These are phyloP conservation scores for Komagataella kurtzmanii DNA, from an alignment of 805 yeast genomes.

Conservation along the genomic window DNA sequence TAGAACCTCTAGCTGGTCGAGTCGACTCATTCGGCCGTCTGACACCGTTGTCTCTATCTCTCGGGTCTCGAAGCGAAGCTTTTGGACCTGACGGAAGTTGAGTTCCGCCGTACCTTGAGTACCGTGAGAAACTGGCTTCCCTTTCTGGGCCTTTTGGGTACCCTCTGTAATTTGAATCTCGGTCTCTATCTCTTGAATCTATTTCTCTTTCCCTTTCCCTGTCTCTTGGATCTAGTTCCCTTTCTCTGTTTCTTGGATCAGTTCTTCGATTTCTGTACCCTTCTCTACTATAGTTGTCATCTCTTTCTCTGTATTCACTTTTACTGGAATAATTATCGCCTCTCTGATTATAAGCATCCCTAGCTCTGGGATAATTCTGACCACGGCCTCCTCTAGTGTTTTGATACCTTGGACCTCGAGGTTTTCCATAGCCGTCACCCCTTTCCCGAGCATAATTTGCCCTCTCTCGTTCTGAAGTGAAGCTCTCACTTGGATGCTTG, in stretches of 20 bases:
- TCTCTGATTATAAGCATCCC: not conserved
- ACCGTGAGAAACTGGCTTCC: not conserved
- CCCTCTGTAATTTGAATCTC: not conserved
- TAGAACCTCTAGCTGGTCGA: not conserved
- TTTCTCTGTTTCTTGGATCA: not conserved
- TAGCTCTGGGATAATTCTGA: not conserved
- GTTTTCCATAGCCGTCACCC: not conserved
- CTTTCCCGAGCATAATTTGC: not conserved
- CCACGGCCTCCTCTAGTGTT: not conserved
- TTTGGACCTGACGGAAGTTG: not conserved
- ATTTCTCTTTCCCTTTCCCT: not conserved
- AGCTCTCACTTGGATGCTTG: not conserved
- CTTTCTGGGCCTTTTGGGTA: conserved; percentile 1
- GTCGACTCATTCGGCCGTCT: not conserved
- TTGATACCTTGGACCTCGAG: not conserved
- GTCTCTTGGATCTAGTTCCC: not conserved
- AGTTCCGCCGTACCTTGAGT: not conserved
- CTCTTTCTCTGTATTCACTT: conserved; percentile 1
- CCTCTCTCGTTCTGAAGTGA: not conserved
- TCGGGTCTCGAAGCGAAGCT: not conserved
- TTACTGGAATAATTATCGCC: not conserved
- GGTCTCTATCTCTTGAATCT: not conserved
- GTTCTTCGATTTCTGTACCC: not conserved
- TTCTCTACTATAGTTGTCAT: conserved; percentile 1
- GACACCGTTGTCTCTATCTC: not conserved